These are phyloP conservation scores for Cutaneotrichosporon sp. DNA, from an alignment of 1,284 basidiomycete species.

Conservation along the genomic window DNA sequence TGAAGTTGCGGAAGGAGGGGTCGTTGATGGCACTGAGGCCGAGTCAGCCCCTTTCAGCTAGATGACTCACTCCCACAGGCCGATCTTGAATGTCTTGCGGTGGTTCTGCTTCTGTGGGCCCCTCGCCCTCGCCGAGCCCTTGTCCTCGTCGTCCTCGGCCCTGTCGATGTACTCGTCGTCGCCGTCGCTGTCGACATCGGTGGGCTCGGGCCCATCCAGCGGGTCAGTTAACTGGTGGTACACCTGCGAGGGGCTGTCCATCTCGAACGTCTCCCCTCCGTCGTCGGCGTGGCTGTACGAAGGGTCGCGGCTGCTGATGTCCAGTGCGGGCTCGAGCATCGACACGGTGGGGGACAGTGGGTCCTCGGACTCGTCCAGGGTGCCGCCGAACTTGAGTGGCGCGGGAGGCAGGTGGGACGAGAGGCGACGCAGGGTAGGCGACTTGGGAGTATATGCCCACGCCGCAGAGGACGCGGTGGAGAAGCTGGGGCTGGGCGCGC, in stretches of 20 bases:
- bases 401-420: background rate
- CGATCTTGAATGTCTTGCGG: constrained; percentile 17
- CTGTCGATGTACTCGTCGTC: constrained; percentile 1
- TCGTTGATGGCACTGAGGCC: constrained; percentile 20
- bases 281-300: background rate
- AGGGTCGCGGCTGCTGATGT: background rate
- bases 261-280: background rate
- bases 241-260: constrained; percentile 1
- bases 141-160: background rate
- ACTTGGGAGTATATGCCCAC: background rate
- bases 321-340: background rate
- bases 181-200: constrained; percentile 1
- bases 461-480: background rate
- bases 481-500: background rate
- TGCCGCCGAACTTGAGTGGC: background rate
- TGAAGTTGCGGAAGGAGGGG: background rate
- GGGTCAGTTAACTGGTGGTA: background rate
- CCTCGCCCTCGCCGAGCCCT: background rate
- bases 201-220: background rate
- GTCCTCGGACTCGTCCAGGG: background rate
- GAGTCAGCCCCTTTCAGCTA: background rate
- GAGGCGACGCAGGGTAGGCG: background rate
- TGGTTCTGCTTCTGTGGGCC: constrained; percentile 1
- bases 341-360: background rate
- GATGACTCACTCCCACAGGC: constrained; percentile 22